Evolutionary conservation across 2,329 filamentous ascomycete species (phyloP).

Genomic region (Botryotinia calthae): DNA sequence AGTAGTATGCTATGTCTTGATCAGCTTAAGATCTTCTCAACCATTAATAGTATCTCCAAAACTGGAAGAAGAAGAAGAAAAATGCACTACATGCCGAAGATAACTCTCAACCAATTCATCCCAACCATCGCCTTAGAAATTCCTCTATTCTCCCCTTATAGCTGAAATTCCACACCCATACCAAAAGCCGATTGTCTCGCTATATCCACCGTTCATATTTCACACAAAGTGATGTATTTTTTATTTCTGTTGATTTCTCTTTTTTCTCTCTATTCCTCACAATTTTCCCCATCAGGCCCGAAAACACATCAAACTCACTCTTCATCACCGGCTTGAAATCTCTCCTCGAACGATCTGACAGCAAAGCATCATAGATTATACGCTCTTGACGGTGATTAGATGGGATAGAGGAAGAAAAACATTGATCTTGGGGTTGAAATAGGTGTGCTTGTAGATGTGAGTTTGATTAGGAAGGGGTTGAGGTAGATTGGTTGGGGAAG

Average conservation of each 20-base stretch:
- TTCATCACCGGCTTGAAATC: not conserved
- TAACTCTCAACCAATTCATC: not conserved
- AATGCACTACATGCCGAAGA: not conserved
- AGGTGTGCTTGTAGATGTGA: not conserved
- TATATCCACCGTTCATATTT: not conserved
- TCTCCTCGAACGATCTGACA: not conserved
- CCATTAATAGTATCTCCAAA: not conserved
- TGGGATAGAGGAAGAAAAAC: not conserved
- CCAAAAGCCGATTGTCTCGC: not conserved
- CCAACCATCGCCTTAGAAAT: not conserved
- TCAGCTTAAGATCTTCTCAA: not conserved
- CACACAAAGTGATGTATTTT: not conserved
- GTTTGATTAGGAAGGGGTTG: not conserved
- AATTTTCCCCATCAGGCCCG: accelerated
- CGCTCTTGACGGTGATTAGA: not conserved
- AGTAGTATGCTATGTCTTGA: not conserved
- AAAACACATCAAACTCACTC: not conserved
- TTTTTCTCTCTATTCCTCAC: accelerated
- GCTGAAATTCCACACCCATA: not conserved
- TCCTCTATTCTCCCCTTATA: not conserved
- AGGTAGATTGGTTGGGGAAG: not conserved
- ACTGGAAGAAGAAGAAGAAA: not conserved
- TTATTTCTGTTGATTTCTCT: not conserved
- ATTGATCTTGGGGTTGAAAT: not conserved
- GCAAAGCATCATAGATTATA: not conserved